These are phyloP conservation scores for Phytophthora syringae DNA, from an alignment of 352 stramenopile genomes.

Conservation along the genomic window DNA sequence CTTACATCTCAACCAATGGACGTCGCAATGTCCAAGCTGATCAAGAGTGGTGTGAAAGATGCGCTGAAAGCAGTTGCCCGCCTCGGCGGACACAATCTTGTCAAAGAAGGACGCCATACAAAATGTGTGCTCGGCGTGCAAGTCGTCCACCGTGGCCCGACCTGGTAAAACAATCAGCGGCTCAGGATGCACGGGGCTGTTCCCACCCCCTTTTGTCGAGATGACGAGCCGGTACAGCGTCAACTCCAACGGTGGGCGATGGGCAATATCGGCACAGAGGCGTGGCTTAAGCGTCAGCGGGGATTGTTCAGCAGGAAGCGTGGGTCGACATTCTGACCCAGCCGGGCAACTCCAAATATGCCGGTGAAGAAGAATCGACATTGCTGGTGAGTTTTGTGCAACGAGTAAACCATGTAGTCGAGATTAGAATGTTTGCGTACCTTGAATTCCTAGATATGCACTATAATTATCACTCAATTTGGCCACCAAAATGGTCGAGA, in stretches of 20 bases:
- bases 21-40: slow-evolving; percentile 14
- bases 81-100: background rate
- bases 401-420: no score
- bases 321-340: background rate
- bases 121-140: slow-evolving; percentile 12
- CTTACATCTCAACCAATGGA: slow-evolving; percentile 12
- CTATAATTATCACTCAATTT: no score
- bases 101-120: slow-evolving; percentile 6
- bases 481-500: no score
- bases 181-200: slow-evolving; percentile 16
- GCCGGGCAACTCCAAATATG: no score
- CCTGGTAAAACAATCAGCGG: slow-evolving; percentile 5
- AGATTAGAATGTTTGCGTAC: no score
- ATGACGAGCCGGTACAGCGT: background rate
- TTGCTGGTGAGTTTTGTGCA: no score
- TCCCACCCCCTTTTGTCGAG: slow-evolving; percentile 1
- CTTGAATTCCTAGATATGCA: no score
- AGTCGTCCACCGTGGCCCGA: slow-evolving; percentile 3
- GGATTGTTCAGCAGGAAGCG: background rate
- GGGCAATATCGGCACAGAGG: background rate
- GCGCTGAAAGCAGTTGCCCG: background rate
- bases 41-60: background rate
- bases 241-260: background rate
- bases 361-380: no score
- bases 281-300: background rate